These are phyloP conservation scores for Luffa acutangula DNA, from an alignment of 306 rosid genomes.

Conservation along the genomic window DNA sequence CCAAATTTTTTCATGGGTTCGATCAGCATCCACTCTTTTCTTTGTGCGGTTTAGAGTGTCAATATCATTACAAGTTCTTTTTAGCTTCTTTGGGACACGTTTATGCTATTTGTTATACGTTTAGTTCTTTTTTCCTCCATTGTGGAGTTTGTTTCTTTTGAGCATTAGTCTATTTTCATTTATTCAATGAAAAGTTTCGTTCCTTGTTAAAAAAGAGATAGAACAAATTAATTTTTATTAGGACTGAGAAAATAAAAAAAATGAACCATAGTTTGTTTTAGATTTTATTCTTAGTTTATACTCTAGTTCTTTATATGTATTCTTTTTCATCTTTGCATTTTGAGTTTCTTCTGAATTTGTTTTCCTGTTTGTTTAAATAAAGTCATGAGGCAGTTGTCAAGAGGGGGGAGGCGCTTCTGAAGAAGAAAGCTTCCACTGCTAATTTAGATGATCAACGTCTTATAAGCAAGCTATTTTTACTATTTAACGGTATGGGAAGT, in stretches of 20 bases:
- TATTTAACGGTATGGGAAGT: constrained; percentile 66
- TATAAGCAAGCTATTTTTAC: constrained; percentile 56
- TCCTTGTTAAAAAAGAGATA: background rate
- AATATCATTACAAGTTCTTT: too few relatives aligned
- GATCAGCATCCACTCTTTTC: too few relatives aligned
- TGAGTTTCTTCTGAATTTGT: constrained; percentile 12
- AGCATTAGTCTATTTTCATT: too few relatives aligned
- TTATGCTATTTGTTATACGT: too few relatives aligned
- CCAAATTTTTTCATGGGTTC: too few relatives aligned
- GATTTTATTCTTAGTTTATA: constrained; percentile 1
- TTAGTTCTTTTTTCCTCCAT: too few relatives aligned
- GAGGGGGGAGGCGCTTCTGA: constrained; percentile 92
- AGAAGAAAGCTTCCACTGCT: constrained; percentile 80
- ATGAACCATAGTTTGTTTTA: background rate
- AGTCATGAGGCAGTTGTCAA: constrained; percentile 86
- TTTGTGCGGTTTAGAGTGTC: too few relatives aligned
- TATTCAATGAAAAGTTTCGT: too few relatives aligned
- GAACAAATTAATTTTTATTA: background rate
- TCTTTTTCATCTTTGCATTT: constrained; percentile 16
- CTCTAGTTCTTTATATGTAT: constrained; percentile 1
- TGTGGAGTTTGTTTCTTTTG: too few relatives aligned
- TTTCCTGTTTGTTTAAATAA: constrained; percentile 36
- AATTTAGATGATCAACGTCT: constrained; percentile 70
- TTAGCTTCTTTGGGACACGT: too few relatives aligned
- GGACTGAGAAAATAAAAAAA: background rate